Base-by-base conservation (phyloP, 1,284 basidiomycete genomes). In the Rhodotorula sp. region DNA sequence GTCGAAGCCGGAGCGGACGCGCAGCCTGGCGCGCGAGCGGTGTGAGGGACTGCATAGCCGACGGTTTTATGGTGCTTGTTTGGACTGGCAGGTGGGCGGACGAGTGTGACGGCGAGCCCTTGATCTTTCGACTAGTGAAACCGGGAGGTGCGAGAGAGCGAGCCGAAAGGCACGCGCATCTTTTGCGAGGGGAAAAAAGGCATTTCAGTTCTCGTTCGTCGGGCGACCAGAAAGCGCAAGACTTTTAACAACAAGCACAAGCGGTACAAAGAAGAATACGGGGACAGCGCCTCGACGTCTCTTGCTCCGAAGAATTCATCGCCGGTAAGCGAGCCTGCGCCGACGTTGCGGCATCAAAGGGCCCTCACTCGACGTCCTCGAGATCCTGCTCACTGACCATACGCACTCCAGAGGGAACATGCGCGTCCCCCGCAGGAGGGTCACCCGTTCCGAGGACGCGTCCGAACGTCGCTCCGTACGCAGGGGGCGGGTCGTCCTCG, bases 391-490 rank as follows among this genome's bases (percentile, higher is more conserved):
- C 22, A 17, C 37, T 59, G 12, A 70, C 69, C 64, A 73, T 66
- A 26, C 55, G 45, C 17, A 68, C 71, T 1, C 62, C 61, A 6
- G 51, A 56, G n/a, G 48, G n/a, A 24, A 56, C 48, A 5, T 48
- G 33, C 1, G 20, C 58, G 29, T 29, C 60, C 29, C 53, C 62
- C 20, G 18, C n/a, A 1, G 69, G 69, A 6, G 66, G 69, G 30
- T 54, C 18, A 0, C 72, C 69, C 20, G 69, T 74, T 10, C 72
- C 69, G 22, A 74, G 56, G 1, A 71, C 72, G 24, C 72, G 15
- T 0, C 72, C 72, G 29, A 68, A 64, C 18, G 70, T 33, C 20
- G 29, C 55, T 4, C 69, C 72, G 22, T 71, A 69, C 44, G 59
- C 48, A 1, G 72, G 69, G 37, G 72, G 69, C 5, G 54, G 46